These are phyloP conservation scores for Barnettozyma wickerhamii DNA, from an alignment of 805 yeast species.

Conservation along the genomic window DNA sequence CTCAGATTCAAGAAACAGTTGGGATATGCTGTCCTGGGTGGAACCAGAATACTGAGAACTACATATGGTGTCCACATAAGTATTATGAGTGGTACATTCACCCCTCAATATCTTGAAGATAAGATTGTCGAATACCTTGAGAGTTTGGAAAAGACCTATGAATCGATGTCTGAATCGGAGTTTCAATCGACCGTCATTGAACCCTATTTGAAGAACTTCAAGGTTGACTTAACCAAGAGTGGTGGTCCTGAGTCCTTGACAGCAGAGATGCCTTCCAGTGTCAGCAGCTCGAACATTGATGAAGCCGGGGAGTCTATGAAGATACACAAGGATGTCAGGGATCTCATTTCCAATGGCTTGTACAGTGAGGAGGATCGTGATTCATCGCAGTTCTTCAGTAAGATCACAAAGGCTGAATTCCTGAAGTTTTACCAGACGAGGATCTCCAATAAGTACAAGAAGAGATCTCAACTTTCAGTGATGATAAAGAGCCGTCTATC, in stretches of 20 bases:
- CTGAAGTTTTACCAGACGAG: slow-evolving; percentile 30
- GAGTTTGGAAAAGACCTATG: slow-evolving; percentile 35
- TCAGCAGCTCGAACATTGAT: slow-evolving; percentile 28
- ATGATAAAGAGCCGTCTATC: slow-evolving; percentile 36
- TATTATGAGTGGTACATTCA: slow-evolving; percentile 46
- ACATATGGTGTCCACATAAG: slow-evolving; percentile 57
- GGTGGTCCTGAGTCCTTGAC: slow-evolving; percentile 34
- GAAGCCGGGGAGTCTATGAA: slow-evolving; percentile 27
- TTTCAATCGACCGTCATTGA: slow-evolving; percentile 33
- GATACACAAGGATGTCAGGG: slow-evolving; percentile 38
- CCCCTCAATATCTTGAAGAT: slow-evolving; percentile 36
- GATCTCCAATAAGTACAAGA: slow-evolving; percentile 33
- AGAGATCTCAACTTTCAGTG: slow-evolving; percentile 36
- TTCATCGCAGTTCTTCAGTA: slow-evolving; percentile 26
- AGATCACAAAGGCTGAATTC: slow-evolving; percentile 31
- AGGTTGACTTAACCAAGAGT: slow-evolving; percentile 13
- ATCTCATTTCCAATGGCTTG: slow-evolving; percentile 14
- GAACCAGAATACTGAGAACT: slow-evolving; percentile 44
- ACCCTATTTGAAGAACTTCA: slow-evolving; percentile 31
- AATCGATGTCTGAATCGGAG: slow-evolving; percentile 27
- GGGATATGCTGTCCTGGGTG: slow-evolving; percentile 61
- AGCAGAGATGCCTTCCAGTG: slow-evolving; percentile 31
- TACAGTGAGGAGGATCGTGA: slow-evolving; percentile 27
- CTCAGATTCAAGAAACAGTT: slow-evolving; percentile 52
- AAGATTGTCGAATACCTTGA: slow-evolving; percentile 46